Conservation (phyloP, 2,329 filamentous ascomycete genomes). For the Venturia asperata region DNA sequence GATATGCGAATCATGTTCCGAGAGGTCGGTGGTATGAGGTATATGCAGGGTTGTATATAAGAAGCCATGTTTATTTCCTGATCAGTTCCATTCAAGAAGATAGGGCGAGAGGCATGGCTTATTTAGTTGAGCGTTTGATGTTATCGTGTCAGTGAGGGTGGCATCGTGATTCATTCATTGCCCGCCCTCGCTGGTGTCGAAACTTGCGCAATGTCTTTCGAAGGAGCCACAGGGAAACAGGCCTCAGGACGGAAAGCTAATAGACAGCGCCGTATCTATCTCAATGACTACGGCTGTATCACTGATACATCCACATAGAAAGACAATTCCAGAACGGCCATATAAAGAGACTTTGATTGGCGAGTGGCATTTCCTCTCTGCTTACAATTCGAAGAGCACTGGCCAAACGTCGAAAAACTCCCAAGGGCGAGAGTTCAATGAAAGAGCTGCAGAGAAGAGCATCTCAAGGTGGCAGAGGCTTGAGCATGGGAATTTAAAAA, state of each 20-base stretch:
- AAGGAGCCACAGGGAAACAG: neutral
- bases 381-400: neutral
- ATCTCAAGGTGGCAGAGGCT: neutral
- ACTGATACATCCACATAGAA: neutral
- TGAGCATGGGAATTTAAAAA: neutral
- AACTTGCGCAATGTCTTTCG: too few species aligned
- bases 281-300: neutral
- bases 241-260: neutral
- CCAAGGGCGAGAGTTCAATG: neutral
- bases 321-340: neutral
- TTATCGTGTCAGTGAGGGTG: neutral
- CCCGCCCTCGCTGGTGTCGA: neutral
- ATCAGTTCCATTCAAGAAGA: neutral
- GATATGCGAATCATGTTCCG: neutral
- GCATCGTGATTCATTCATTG: neutral
- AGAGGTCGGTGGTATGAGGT: neutral
- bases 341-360: neutral
- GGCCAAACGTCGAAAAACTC: neutral
- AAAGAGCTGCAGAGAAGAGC: neutral
- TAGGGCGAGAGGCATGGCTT: neutral
- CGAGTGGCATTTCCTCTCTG: neutral
- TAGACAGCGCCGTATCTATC: neutral
- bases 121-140: neutral
- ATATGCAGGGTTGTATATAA: neutral
- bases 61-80: neutral